These are phyloP conservation scores for Arthrobotrys conoides DNA, from an alignment of 2,329 filamentous ascomycete species.

Conservation along the genomic window DNA sequence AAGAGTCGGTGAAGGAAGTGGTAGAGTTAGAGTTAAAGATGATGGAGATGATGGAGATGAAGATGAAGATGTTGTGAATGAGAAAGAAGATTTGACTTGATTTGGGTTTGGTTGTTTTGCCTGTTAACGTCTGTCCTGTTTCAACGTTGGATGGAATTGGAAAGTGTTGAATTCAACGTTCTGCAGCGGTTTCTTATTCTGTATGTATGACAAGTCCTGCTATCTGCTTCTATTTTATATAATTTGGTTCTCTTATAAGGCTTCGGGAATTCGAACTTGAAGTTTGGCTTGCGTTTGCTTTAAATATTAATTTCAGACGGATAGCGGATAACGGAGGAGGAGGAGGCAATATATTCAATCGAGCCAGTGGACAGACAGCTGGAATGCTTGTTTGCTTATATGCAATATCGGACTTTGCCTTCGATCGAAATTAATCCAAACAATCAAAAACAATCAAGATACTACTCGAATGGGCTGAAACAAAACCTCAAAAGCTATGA, in stretches of 20 bases:
- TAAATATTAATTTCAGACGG: conserved; percentile 15
- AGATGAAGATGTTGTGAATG: background rate
- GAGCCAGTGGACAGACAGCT: background rate
- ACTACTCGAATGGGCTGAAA: background rate
- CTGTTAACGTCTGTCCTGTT: background rate
- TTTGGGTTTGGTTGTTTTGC: background rate
- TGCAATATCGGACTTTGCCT: conserved; percentile 19
- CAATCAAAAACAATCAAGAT: background rate
- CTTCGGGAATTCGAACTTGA: conserved; percentile 6
- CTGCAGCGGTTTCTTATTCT: background rate
- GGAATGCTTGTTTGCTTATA: conserved; percentile 17
- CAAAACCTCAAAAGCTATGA: background rate
- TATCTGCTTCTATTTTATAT: background rate
- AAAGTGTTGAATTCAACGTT: conserved; percentile 62
- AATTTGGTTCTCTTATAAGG: background rate
- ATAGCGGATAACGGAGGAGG: conserved; percentile 21
- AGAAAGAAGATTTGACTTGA: conserved; percentile 18
- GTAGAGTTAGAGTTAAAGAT: no score
- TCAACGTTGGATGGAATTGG: conserved; percentile 59
- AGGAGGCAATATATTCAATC: conserved; percentile 19
- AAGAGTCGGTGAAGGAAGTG: no score
- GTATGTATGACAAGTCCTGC: background rate
- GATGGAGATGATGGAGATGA: conserved; percentile 2
- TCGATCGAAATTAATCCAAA: no score
- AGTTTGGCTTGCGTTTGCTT: background rate